A percentile compares a stretch with the other conserved stretches of the same genome.
Evolutionary conservation across 108 stramenopile species (phyloP).

Genomic region (Heterococcus sp.): DNA sequence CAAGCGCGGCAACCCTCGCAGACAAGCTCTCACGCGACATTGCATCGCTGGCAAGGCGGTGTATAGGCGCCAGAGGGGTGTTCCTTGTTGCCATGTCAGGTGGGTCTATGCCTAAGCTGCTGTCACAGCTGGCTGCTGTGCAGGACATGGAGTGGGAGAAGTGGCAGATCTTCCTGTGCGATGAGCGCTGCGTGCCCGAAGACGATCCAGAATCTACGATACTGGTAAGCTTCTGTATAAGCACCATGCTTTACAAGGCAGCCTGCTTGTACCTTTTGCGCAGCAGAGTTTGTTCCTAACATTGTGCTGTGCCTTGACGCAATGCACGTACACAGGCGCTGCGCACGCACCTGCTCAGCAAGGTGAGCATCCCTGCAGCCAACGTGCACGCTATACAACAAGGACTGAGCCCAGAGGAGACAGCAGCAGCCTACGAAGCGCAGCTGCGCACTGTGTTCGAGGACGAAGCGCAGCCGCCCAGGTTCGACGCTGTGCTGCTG

Average conservation of each 20-base stretch:
- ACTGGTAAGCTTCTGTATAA: background rate
- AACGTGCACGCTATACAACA: conserved; percentile 58
- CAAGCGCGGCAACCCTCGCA: background rate
- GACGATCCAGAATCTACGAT: conserved; percentile 60
- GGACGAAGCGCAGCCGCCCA: conserved; percentile 41
- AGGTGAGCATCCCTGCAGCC: conserved; percentile 48
- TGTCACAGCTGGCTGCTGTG: conserved; percentile 23
- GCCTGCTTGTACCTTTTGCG: background rate
- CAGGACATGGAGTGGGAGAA: conserved; percentile 47
- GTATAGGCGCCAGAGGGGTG: conserved; percentile 41
- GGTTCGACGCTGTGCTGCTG: conserved; percentile 80
- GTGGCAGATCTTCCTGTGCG: conserved; percentile 84
- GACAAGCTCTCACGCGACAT: conserved; percentile 9
- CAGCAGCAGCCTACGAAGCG: conserved; percentile 64
- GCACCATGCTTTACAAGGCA: background rate
- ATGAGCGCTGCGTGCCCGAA: conserved; percentile 84
- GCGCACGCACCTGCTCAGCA: background rate
- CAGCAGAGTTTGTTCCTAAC: background rate
- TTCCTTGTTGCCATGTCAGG: conserved; percentile 85
- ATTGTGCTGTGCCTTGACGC: background rate
- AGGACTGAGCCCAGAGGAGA: conserved; percentile 35
- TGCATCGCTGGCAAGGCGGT: conserved; percentile 5
- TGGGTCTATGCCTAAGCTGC: conserved; percentile 74
- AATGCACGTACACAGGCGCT: background rate
- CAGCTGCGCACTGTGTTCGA: conserved; percentile 34